Evolutionary conservation across 208 protist species (phyloP), one percentile per base, ranked within the genome.

Genomic region (Acanthamoeba quina): DNA sequence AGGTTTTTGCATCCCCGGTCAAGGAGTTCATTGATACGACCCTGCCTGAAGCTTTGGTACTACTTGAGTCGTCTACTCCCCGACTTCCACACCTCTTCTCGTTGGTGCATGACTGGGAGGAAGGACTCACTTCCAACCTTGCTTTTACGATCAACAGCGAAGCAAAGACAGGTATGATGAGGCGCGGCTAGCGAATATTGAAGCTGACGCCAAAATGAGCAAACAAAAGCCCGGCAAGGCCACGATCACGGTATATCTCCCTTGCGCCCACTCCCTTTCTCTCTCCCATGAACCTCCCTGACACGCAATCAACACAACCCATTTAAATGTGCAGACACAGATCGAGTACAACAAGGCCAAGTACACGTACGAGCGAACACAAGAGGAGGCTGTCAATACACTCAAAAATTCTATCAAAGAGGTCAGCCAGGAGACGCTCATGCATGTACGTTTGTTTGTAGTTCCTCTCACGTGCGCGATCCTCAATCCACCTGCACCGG

Each of bases 321-420:
- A 26, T 37, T 4, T 4, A 34, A 15, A 2, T 13, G 24, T 41
- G n/a, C 80, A 89, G 80, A 47, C 80, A 31, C 47, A 68, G 52
- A 89, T 89, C 54, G 80, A 89, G 31, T 89, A 89, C 54, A 89
- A 89, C 56, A 89, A 58, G 29, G 56, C 56, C n/a, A 58, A 66
- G 37, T 89, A 68, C 17, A 58, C 52, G n/a, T 89, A 89, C 37
- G 80, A 89, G 26, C 80, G 80, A 47, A 89, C 56, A 44, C 47
- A 66, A 15, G 80, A 89, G 31, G 80, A 89, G 24, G 56, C 80
- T 6, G 6, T 47, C 15, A 13, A 19, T 7, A 17, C 31, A 10
- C 47, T 89, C 6, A 89, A 66, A 24, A 52, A 89, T 10, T 26
- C 80, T 17, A 66, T 89, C 52, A 89, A 89, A 24, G 1, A 47